A percentile compares a stretch with the other conserved stretches of the same genome.
Conservation (phyloP, 164 flowering plant species). For the Magnolia officinalis region DNA sequence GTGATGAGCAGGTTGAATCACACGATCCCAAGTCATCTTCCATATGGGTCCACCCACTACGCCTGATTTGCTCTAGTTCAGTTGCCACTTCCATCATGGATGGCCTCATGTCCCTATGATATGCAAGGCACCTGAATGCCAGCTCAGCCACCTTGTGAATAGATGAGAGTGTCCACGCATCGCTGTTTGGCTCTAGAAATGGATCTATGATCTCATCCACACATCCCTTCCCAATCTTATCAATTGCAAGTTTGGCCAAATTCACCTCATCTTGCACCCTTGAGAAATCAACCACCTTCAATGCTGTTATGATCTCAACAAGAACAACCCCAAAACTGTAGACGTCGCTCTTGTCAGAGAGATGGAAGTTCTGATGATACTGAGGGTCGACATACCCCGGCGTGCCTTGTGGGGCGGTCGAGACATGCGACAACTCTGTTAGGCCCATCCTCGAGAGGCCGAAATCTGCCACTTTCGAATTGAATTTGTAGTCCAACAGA, state of each 20-base stretch:
- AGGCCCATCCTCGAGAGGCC: constrained; percentile 76
- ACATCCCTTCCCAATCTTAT: constrained; percentile 59
- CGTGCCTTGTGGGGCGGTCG: constrained; percentile 94
- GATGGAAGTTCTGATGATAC: constrained; percentile 78
- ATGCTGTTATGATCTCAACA: constrained; percentile 74
- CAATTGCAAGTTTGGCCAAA: constrained; percentile 64
- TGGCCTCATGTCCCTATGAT: constrained; percentile 77
- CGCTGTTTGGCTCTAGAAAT: constrained; percentile 37
- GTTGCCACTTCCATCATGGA: constrained; percentile 79
- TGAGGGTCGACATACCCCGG: constrained; percentile 93
- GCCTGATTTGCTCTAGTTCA: constrained; percentile 61
- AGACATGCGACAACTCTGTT: constrained; percentile 62
- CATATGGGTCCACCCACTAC: constrained; percentile 24
- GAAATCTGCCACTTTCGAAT: constrained; percentile 85
- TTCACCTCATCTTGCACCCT: constrained; percentile 62
- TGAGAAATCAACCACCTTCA: constrained; percentile 68
- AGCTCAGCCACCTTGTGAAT: constrained; percentile 71
- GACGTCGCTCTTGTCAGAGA: constrained; percentile 89
- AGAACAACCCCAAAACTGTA: constrained; percentile 94
- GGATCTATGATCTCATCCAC: constrained; percentile 76
- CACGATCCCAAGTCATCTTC: constrained; percentile 32
- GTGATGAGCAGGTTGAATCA: constrained; percentile 30
- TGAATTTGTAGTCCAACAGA: constrained; percentile 54
- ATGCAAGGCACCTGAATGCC: constrained; percentile 85
- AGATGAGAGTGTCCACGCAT: constrained; percentile 49